phyloP scores from a whole-genome alignment of 345 rosid species.

The Mallotus nudiflorus region DNA sequence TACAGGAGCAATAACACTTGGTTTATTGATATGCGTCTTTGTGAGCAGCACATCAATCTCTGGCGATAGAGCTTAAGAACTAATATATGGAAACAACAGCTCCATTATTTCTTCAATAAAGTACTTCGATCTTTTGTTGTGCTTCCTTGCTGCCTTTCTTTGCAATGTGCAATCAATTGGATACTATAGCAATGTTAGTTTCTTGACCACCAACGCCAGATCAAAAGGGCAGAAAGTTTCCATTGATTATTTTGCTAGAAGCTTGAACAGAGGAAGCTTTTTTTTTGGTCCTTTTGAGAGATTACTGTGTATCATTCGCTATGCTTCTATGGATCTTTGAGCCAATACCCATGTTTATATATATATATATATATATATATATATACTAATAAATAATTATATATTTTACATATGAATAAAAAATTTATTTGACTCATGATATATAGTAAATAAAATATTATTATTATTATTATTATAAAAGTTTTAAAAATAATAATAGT shows the following conservation, averaged over 20 bases:
- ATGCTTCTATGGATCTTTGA: slow-evolving; percentile 89
- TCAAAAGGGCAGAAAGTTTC: slow-evolving; percentile 49
- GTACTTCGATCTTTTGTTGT: slow-evolving; percentile 74
- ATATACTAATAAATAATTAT: no score
- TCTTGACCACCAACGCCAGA: slow-evolving; percentile 68
- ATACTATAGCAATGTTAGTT: slow-evolving; percentile 85
- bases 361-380: no score
- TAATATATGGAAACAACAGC: slow-evolving; percentile 61
- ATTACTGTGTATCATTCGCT: slow-evolving; percentile 84
- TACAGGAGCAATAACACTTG: slow-evolving; percentile 85
- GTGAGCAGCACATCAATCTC: slow-evolving; percentile 71
- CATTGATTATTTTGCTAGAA: slow-evolving; percentile 68
- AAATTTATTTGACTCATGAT: no score
- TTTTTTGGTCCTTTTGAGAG: slow-evolving; percentile 83
- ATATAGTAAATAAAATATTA: no score
- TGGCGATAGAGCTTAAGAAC: slow-evolving; percentile 29
- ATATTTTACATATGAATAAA: no score
- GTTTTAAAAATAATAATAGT: no score
- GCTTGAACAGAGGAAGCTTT: slow-evolving; percentile 87
- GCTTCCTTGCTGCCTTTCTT: slow-evolving; percentile 89
- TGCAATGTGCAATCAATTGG: slow-evolving; percentile 90
- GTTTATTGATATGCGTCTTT: slow-evolving; percentile 77
- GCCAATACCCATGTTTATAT: slow-evolving; percentile 90
- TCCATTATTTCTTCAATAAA: slow-evolving; percentile 53
- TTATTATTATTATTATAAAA: no score